A percentile compares a stretch with the other conserved stretches of the same genome.
phyloP scores from a whole-genome alignment of 108 stramenopile genomes.

The Discostella pseudostelligera region DNA sequence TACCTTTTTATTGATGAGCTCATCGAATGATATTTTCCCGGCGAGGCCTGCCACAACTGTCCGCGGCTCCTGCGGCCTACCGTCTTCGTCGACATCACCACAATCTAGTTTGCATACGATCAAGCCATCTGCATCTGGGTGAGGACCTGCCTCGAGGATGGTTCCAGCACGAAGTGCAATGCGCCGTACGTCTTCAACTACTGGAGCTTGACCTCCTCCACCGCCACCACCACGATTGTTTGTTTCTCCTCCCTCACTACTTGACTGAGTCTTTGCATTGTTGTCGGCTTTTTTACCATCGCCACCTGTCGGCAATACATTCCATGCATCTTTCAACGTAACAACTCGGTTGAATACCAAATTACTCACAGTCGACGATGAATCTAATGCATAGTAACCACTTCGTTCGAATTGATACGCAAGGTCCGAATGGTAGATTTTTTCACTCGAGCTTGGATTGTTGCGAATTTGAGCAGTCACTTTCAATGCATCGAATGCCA shows the following conservation, averaged over 20 bases:
- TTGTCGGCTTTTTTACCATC: constrained; percentile 20
- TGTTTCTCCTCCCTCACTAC: constrained; percentile 23
- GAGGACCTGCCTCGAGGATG: constrained; percentile 72
- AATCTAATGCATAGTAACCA: constrained; percentile 87
- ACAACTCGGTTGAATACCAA: constrained; percentile 89
- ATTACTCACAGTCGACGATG: constrained; percentile 52
- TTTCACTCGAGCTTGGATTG: constrained; percentile 6
- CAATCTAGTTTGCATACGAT: constrained; percentile 80
- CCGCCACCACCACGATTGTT: constrained; percentile 18
- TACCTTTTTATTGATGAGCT: constrained; percentile 64
- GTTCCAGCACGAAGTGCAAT: constrained; percentile 75
- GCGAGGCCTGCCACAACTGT: constrained; percentile 84
- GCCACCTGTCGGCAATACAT: constrained; percentile 14
- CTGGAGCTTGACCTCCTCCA: constrained; percentile 24
- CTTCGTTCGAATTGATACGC: constrained; percentile 88
- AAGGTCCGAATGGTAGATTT: constrained; percentile 54
- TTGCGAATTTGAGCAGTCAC: constrained; percentile 41
- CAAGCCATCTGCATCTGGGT: constrained; percentile 85
- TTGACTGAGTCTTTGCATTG: constrained; percentile 27
- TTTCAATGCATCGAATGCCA: constrained; percentile 53
- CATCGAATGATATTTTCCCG: constrained; percentile 61
- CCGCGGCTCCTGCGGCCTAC: constrained; percentile 52
- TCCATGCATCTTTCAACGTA: constrained; percentile 87
- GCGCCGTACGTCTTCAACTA: constrained; percentile 65
- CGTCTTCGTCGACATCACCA: constrained; percentile 66